Base-by-base conservation (phyloP, 495 filamentous ascomycete genomes). In the Filosporella fistucella region DNA sequence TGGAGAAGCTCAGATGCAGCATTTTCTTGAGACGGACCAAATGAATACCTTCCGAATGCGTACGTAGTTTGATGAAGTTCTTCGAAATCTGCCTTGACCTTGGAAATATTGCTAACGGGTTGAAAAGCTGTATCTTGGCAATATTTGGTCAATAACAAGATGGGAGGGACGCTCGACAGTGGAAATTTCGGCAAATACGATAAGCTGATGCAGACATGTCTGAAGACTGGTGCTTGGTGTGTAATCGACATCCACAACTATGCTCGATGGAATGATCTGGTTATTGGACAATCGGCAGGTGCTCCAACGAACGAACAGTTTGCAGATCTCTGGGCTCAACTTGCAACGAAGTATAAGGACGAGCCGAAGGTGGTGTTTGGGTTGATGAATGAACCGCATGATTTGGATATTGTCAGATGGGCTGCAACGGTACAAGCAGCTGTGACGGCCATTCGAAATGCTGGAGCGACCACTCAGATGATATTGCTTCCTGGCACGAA, bases 301-400 rank as follows among this genome's bases (percentile, higher is more conserved):
- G 76, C 75, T 2, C 74, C 78, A 2, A 71, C 68, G 6, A 70
- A 81, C 55, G 71, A 63, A 16, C 66, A 82, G n/a, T 76, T 84
- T 43, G 68, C 68, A 4, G 59, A 61, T 46, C 56, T 83, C 8
- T 84, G 81, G 81, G 57, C 52, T 4, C 70, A 79, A 55, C 54
- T 85, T 8, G 81, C 80, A 3, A 67, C 58, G 10, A 74, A 77
- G 42, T 83, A 82, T 50, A 68, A 65, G 16, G 40, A 25, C 7
- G 45, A 69, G n/a, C 39, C 63, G 4, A 74, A 70, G 12, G 62
- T 81, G 20, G 60, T 72, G n/a, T 81, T 83, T 60, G 78, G 78
- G 28, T 58, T 82, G 35, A 81, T 83, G 74, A 84, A 82, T 57
- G 80, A 84, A 58, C 77, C 80, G 4, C 77, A 78, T 44, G 49